Evolutionary conservation across 2,329 filamentous ascomycete species (phyloP).

Genomic region (Diplocarpon rosae): DNA sequence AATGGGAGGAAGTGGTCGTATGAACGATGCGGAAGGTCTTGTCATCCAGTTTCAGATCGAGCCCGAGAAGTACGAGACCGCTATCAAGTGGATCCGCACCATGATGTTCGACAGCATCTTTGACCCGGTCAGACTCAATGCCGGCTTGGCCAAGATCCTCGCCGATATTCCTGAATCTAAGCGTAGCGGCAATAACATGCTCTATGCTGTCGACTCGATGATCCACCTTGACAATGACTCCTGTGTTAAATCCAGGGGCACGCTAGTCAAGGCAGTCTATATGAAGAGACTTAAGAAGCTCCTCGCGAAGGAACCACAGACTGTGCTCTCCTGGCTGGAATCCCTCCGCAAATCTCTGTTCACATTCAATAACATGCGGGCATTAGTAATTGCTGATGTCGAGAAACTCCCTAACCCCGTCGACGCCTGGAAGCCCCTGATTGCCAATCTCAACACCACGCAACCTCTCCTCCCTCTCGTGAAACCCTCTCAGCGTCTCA

Average conservation of each 20-base stretch:
- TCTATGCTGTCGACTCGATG: constrained; percentile 58
- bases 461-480: constrained; percentile 59
- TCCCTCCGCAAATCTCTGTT: constrained; percentile 66
- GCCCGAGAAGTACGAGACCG: constrained; percentile 71
- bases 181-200: constrained; percentile 66
- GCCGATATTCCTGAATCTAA: constrained; percentile 90
- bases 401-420: constrained; percentile 64
- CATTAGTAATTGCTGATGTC: constrained; percentile 75
- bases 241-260: constrained; percentile 64
- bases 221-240: constrained; percentile 71
- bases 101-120: constrained; percentile 86
- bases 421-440: constrained; percentile 62
- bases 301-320: constrained; percentile 63
- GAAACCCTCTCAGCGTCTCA: constrained; percentile 60
- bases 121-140: constrained; percentile 54
- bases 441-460: constrained; percentile 28
- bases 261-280: constrained; percentile 78
- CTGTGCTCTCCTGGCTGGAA: constrained; percentile 68
- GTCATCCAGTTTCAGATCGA: constrained; percentile 78
- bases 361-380: constrained; percentile 72
- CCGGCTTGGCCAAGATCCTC: constrained; percentile 66
- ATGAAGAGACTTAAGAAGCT: constrained; percentile 76
- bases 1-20: constrained; percentile 53
- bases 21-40: constrained; percentile 74
- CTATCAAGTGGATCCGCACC: constrained; percentile 74